Evolutionary conservation across 2,329 filamentous ascomycete genomes (phyloP).

Genomic region (Lecanicillium sp.): DNA sequence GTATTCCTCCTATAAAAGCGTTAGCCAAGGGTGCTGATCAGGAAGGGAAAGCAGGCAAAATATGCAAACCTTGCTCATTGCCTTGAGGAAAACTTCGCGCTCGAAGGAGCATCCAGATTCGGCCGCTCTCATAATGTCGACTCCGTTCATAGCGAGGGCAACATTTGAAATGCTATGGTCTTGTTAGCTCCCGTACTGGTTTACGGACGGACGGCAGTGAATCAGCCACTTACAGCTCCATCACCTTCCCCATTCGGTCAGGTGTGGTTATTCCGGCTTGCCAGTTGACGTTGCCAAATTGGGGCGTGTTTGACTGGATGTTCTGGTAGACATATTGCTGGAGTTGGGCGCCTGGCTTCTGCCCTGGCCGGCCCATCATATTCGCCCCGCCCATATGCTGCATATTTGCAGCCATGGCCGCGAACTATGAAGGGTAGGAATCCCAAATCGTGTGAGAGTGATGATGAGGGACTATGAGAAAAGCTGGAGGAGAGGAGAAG

Average conservation of each 20-base stretch:
- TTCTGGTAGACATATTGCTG: conserved; percentile 33
- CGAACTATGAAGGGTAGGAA: conserved; percentile 15
- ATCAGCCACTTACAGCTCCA: conserved; percentile 30
- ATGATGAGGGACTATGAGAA: conserved; percentile 1
- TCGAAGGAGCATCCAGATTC: conserved; percentile 39
- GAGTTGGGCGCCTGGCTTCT: conserved; percentile 25
- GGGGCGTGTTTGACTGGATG: conserved; percentile 25
- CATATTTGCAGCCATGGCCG: conserved; percentile 55
- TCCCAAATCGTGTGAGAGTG: conserved; percentile 11
- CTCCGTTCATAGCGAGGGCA: conserved; percentile 33
- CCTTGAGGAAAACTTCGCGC: conserved; percentile 36
- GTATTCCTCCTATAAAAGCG: conserved; percentile 35
- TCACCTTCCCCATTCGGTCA: conserved; percentile 35
- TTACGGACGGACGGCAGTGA: conserved; percentile 5
- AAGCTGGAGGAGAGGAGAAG: not conserved
- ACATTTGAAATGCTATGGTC: conserved; percentile 45
- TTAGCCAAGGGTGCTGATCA: conserved; percentile 12
- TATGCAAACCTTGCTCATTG: conserved; percentile 38
- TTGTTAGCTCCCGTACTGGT: conserved; percentile 11
- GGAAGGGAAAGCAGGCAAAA: not conserved
- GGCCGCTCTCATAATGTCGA: conserved; percentile 33
- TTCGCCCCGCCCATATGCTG: conserved; percentile 46
- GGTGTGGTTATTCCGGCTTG: conserved; percentile 27
- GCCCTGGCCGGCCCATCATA: conserved; percentile 32
- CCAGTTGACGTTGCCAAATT: conserved; percentile 27